Conservation (phyloP, 2,329 filamentous ascomycete species). For the Aspergillus chevalieri region DNA sequence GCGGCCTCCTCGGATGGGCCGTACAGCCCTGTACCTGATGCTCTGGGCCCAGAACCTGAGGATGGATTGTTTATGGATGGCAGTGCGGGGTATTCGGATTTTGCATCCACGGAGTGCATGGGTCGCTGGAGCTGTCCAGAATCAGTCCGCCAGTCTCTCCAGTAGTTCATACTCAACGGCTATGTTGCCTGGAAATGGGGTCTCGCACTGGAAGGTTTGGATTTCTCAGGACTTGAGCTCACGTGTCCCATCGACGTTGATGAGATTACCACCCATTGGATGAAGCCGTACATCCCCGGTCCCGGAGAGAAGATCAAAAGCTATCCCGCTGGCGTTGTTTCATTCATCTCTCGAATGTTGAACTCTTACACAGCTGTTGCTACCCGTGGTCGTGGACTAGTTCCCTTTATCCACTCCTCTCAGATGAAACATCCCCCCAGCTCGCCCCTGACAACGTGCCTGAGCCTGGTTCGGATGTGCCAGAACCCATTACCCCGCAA, state of each 20-base stretch:
- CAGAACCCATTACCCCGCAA: slow-evolving; percentile 18
- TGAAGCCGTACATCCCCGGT: slow-evolving; percentile 43
- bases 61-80: no score
- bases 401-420: slow-evolving; percentile 42
- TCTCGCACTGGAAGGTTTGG: slow-evolving; percentile 7
- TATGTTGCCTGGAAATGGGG: no score
- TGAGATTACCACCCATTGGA: slow-evolving; percentile 46
- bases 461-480: slow-evolving; percentile 39
- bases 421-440: slow-evolving; percentile 27
- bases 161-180: background rate
- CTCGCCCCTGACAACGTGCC: slow-evolving; percentile 36
- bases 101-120: no score
- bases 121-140: background rate
- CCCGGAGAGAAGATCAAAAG: slow-evolving; percentile 40
- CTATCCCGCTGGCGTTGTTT: slow-evolving; percentile 33
- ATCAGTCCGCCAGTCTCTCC: background rate
- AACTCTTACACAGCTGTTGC: slow-evolving; percentile 40
- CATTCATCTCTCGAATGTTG: slow-evolving; percentile 39
- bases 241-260: slow-evolving; percentile 44
- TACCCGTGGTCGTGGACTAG: slow-evolving; percentile 32
- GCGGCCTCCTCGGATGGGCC: background rate
- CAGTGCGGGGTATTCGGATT: no score
- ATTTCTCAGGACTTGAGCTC: slow-evolving; percentile 33
- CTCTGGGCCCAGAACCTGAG: no score
- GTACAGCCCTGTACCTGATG: background rate